A percentile compares a stretch with the other conserved stretches of the same genome.
Evolutionary conservation across 495 filamentous ascomycete species (phyloP).

Genomic region (Parmelia sp.): DNA sequence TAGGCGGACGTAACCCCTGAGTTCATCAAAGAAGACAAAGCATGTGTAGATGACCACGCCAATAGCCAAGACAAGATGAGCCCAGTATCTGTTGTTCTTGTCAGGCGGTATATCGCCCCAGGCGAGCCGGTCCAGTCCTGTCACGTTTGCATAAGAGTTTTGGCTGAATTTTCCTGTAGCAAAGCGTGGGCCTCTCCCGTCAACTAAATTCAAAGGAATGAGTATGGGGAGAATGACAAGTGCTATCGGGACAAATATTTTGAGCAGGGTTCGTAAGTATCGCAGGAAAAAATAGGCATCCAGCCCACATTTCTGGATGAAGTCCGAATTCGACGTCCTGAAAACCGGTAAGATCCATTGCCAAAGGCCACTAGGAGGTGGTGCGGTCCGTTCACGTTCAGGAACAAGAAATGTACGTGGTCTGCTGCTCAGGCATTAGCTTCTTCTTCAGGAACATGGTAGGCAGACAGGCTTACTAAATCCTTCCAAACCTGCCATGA

Average conservation of each 20-base stretch:
- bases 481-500: constrained; percentile 69
- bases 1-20: constrained; percentile 86
- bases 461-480: constrained; percentile 59
- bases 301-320: constrained; percentile 90
- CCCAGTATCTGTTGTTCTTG: constrained; percentile 75
- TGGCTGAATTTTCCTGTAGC: constrained; percentile 33
- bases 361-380: constrained; percentile 64
- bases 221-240: constrained; percentile 76
- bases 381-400: constrained; percentile 70
- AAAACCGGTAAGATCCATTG: constrained; percentile 66
- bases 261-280: constrained; percentile 85
- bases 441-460: neutral
- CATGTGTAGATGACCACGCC: constrained; percentile 76
- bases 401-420: constrained; percentile 89
- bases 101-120: constrained; percentile 84
- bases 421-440: constrained; percentile 46
- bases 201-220: constrained; percentile 72
- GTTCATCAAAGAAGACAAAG: constrained; percentile 78
- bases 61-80: constrained; percentile 78
- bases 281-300: constrained; percentile 98
- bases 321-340: constrained; percentile 72
- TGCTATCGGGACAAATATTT: constrained; percentile 82
- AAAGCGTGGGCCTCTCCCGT: constrained; percentile 57
- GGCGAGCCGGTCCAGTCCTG: constrained; percentile 70
- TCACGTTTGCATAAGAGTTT: constrained; percentile 45